Evolutionary conservation across 805 yeast species (phyloP), one percentile per base, ranked within the genome.

Genomic region (Candida nanaspora): DNA sequence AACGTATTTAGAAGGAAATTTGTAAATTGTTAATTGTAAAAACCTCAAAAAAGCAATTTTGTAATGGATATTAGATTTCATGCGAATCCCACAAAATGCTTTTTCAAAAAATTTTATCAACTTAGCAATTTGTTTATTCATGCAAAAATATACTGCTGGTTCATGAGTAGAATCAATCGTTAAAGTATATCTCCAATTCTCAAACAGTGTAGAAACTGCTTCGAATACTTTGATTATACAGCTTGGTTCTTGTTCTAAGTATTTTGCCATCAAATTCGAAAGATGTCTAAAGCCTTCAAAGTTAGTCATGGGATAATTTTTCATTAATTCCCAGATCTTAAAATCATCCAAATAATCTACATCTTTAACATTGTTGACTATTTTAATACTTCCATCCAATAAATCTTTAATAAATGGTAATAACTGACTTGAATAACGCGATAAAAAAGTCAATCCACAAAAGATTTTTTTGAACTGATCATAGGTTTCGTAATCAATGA

Each of bases 1-100:
- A 3, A 64, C 40, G 1, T 45, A 28, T 2, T 38, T 26, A 28
- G 46, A 44, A 2, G 68, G 61, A 0, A 63, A 32, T 11, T 35
- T 38, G 16, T 21, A 14, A 21, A 21, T 14, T 5, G 27, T 21
- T 7, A 20, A 14, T 14, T 33, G 27, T 14, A 33, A 31, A 11
- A 31, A 31, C 19, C 34, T 31, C 7, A 19, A 31, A 18, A 31
- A 19, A 6, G 34, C 16, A 5, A 31, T 16, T 31, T 9, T 31
- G 40, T 9, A 14, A 11, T 25, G 39, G 39, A 18, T 18, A 31
- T 31, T 4, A 4, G 34, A 6, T 3, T 31, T 19, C 4, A 18
- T 7, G 5, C 7, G 7, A 6, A 16, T 33, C 4, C 47, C 47
- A 35, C 46, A 47, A 32, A 41, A 46, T 9, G 30, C n/a, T 7